phyloP scores from a whole-genome alignment of 768 basidiomycete species.

The Lactifluus volemus region DNA sequence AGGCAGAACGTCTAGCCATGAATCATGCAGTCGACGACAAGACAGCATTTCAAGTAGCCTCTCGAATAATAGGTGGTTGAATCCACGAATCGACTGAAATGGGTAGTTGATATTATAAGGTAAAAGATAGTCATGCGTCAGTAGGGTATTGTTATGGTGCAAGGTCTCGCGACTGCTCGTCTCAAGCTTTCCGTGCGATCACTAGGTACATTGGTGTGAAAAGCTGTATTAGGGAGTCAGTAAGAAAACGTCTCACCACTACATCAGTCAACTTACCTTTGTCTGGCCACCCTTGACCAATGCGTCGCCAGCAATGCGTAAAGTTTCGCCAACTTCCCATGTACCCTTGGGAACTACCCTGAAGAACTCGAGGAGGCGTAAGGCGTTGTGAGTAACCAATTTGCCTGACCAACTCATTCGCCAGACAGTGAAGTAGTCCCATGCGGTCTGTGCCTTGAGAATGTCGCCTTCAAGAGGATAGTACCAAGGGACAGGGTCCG shows the following conservation, averaged over 20 bases:
- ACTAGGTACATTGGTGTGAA: conserved; percentile 29
- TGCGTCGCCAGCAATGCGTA: conserved; percentile 70
- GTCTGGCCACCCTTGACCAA: conserved; percentile 79
- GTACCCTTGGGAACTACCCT: conserved; percentile 93
- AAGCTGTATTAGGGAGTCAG: conserved; percentile 37
- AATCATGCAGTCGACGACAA: too few relatives aligned
- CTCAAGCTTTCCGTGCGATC: too few relatives aligned
- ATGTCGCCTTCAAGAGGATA: conserved; percentile 96
- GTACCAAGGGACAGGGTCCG: conserved; percentile 80
- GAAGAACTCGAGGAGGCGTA: conserved; percentile 69
- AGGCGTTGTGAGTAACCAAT: conserved; percentile 70
- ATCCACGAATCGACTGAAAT: too few relatives aligned
- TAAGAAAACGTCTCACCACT: background rate
- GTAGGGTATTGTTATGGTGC: too few relatives aligned
- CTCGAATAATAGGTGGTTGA: too few relatives aligned
- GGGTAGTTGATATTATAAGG: too few relatives aligned
- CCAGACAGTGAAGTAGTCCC: conserved; percentile 87
- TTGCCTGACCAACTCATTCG: conserved; percentile 85
- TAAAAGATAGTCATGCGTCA: too few relatives aligned
- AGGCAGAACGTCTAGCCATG: too few relatives aligned
- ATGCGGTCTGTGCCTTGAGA: conserved; percentile 82
- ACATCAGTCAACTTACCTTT: conserved; percentile 45
- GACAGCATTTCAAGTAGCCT: too few relatives aligned
- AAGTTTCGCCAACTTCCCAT: conserved; percentile 76
- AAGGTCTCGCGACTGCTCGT: too few relatives aligned